A percentile compares a stretch with the other conserved stretches of the same genome.
These are phyloP conservation scores for Phytopythium cucurbitacearum DNA, from an alignment of 352 stramenopile species.

Conservation along the genomic window DNA sequence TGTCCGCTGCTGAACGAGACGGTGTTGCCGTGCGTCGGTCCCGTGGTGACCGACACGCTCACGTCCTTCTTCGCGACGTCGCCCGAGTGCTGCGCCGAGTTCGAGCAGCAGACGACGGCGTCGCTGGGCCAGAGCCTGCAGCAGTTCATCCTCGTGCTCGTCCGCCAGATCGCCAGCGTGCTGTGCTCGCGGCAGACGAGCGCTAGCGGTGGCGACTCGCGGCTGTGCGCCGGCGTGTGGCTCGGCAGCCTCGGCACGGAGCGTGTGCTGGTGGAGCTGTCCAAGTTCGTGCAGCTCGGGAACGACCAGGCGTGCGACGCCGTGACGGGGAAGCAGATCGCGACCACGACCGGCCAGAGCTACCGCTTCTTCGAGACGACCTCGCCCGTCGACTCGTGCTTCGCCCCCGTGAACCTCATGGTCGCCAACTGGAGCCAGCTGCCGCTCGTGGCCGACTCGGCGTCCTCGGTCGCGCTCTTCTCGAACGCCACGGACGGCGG, in stretches of 20 bases:
- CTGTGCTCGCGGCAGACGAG: slow-evolving; percentile 17
- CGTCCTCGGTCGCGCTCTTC: slow-evolving; percentile 3
- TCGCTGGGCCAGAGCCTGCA: slow-evolving; percentile 20
- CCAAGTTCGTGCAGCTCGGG: slow-evolving; percentile 26
- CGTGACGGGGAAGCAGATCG: slow-evolving; percentile 28
- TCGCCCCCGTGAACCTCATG: slow-evolving; percentile 28
- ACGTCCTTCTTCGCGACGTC: slow-evolving; percentile 18
- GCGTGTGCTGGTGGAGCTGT: slow-evolving; percentile 15
- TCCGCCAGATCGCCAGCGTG: slow-evolving; percentile 22
- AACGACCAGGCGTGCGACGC: slow-evolving; percentile 26
- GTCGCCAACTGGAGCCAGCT: slow-evolving; percentile 26
- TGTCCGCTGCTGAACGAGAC: slow-evolving; percentile 30
- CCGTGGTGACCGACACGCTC: slow-evolving; percentile 20
- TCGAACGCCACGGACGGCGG: slow-evolving; percentile 4
- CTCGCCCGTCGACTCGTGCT: slow-evolving; percentile 26
- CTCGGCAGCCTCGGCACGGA: slow-evolving; percentile 10
- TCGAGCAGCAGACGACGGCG: slow-evolving; percentile 19
- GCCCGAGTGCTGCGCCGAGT: slow-evolving; percentile 26
- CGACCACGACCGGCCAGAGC: slow-evolving; percentile 12
- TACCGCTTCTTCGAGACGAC: slow-evolving; percentile 26
- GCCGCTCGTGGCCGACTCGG: slow-evolving; percentile 12
- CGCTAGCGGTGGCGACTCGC: slow-evolving; percentile 7
- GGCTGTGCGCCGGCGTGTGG: slow-evolving; percentile 17
- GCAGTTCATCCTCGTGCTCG: slow-evolving; percentile 8
- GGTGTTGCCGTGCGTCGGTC: slow-evolving; percentile 27